Conservation (phyloP, 768 basidiomycete genomes). For the Boletus insuetus region DNA sequence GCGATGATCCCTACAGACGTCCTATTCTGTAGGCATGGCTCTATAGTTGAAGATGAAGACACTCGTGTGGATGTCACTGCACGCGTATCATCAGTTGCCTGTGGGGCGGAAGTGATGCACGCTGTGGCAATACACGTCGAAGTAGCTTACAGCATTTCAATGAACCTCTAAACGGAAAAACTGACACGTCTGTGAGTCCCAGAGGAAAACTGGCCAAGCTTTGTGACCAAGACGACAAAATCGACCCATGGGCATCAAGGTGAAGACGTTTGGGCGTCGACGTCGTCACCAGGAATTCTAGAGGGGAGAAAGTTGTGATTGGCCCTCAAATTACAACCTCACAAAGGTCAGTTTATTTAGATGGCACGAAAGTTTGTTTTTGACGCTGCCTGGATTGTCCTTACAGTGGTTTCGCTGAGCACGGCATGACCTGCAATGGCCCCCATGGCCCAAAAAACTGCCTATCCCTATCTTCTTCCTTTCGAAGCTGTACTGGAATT, state of each 20-base stretch:
- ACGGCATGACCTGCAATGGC: constrained; percentile 1
- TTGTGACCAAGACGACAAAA: constrained; percentile 13
- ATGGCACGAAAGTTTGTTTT: neutral
- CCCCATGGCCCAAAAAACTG: neutral
- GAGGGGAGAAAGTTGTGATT: neutral
- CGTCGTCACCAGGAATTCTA: neutral
- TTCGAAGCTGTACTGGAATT: constrained; percentile 41
- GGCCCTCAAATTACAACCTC: constrained; percentile 46
- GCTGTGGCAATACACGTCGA: constrained; percentile 52
- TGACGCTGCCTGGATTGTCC: constrained; percentile 3
- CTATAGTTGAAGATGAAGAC: constrained; percentile 52
- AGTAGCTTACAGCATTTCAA: constrained; percentile 50
- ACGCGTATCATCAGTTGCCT: constrained; percentile 57
- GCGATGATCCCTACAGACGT: constrained; percentile 20
- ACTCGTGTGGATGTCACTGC: constrained; percentile 69
- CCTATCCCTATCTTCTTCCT: constrained; percentile 13
- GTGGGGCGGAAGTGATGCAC: constrained; percentile 37
- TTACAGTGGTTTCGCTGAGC: constrained; percentile 18
- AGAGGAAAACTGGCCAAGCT: constrained; percentile 21
- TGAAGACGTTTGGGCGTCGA: constrained; percentile 34
- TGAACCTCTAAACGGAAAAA: constrained; percentile 30
- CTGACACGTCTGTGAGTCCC: constrained; percentile 8
- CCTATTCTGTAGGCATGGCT: constrained; percentile 30
- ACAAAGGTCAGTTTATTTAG: constrained; percentile 32
- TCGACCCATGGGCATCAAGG: constrained; percentile 21